Base-by-base conservation (phyloP, 768 basidiomycete genomes). In the Pleurotus tuber-regium region DNA sequence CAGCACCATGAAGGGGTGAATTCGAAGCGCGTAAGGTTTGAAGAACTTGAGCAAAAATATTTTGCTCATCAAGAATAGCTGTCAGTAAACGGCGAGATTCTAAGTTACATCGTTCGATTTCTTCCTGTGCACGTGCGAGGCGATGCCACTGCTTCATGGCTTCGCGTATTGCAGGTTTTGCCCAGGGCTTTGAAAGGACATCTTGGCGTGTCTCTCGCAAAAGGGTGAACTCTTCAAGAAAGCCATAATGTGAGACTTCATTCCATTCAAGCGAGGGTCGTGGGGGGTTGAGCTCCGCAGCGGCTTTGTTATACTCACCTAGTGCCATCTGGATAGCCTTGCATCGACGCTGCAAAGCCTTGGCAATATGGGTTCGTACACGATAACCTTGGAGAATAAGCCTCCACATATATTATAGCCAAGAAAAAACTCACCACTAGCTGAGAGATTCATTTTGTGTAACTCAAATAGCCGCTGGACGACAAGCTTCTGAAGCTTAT, bases 291-390 rank as follows among this genome's bases (percentile, higher is more conserved):
- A 65, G 35, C 2, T 31, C 31, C 16, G 19, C 19, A n/a, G 64
- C 66, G 24, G 61, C 61, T 18, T 31, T 49, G 50, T 66, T 66
- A 47, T 63, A 66, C 6, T 53, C 26, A 19, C 61, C 48, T 0
- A 68, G 52, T 0, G 66, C 61, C 1, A 55, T 58, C 6, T 33
- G 26, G 23, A 70, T 59, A 1, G 66, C 61, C 39, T 62, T 33
- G 2, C 61, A 65, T 1, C 57, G 35, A 1, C 54, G 48, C 29
- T 62, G 43, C 4, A 68, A 54, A 0, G 65, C 59, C 30, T 56
- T 60, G 5, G 54, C 53, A 25, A 67, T 63, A 47, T 67, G 64
- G 23, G 57, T 63, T 1, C 60, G 29, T 3, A 68, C 47, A n/a
- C 61, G 62, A 54, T 68, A 70, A 5, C 66, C 67, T 67, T 12